A percentile compares a stretch with the other conserved stretches of the same genome.
Evolutionary conservation across 257 asterid genomes (phyloP).

Genomic region (Solanum megistacrolobum): DNA sequence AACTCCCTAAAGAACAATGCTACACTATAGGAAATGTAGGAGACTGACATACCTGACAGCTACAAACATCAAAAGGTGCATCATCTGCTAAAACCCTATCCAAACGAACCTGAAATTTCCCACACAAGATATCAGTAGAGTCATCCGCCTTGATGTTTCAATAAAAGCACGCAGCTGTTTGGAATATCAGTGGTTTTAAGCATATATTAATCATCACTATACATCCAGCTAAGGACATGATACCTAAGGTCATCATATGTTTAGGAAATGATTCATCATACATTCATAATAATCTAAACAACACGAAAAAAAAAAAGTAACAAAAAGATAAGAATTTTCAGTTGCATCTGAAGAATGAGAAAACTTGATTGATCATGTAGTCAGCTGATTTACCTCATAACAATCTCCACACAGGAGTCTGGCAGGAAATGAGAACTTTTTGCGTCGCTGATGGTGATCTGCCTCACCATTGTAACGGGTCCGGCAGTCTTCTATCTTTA

Average conservation of each 20-base stretch:
- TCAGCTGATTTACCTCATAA: conserved; percentile 51
- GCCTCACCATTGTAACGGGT: conserved; percentile 97
- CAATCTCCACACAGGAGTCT: conserved; percentile 95
- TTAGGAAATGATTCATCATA: neutral
- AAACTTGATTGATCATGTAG: neutral
- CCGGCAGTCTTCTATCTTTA: conserved; percentile 94
- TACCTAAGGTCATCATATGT: neutral
- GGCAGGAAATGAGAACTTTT: conserved; percentile 93
- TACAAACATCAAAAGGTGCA: conserved; percentile 91
- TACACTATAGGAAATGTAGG: neutral
- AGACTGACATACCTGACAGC: conserved; percentile 70
- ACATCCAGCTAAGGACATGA: neutral
- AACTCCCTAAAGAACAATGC: neutral
- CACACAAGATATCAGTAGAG: conserved; percentile 1
- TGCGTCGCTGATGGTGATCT: conserved; percentile 88
- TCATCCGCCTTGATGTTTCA: neutral
- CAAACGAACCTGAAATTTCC: conserved; percentile 50
- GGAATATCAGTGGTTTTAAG: neutral
- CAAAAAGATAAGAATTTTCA: neutral
- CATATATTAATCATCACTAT: neutral
- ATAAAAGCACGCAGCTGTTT: neutral
- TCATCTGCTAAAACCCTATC: conserved; percentile 81
- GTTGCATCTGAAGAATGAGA: neutral
- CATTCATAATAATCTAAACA: neutral
- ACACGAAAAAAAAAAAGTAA: neutral